These are phyloP conservation scores for Candida ortonii DNA, from an alignment of 805 yeast species.

Conservation along the genomic window DNA sequence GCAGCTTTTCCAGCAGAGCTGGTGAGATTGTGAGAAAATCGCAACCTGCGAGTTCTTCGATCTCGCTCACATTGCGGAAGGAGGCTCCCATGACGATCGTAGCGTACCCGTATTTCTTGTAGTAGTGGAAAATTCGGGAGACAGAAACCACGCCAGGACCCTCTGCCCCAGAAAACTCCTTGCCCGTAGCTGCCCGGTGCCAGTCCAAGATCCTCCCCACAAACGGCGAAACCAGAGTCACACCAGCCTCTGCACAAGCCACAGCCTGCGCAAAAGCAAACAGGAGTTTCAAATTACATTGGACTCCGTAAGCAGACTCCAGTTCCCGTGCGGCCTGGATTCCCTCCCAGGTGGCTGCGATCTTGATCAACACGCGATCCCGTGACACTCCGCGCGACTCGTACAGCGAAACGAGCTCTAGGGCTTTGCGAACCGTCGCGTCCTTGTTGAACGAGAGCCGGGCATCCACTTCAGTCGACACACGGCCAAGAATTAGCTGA, in stretches of 20 bases:
- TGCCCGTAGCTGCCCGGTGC: conserved; percentile 91
- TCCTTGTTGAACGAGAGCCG: conserved; percentile 93
- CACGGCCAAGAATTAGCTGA: conserved; percentile 96
- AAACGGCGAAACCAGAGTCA: conserved; percentile 95
- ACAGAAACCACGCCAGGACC: conserved; percentile 98
- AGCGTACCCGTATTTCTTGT: conserved; percentile 92
- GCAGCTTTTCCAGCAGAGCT: conserved; percentile 78
- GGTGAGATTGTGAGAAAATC: conserved; percentile 96
- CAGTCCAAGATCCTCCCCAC: conserved; percentile 99
- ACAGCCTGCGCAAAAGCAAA: conserved; percentile 97
- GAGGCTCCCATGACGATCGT: conserved; percentile 99
- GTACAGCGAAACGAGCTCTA: conserved; percentile 83
- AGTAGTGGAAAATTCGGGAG: conserved; percentile 86
- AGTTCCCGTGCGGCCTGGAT: conserved; percentile 96
- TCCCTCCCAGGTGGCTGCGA: conserved; percentile 99
- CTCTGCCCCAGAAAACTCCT: conserved; percentile 68
- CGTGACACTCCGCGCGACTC: conserved; percentile 77
- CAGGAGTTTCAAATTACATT: conserved; percentile 89
- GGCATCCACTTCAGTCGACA: conserved; percentile 98
- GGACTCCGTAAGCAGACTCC: conserved; percentile 85
- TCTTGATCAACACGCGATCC: conserved; percentile 90
- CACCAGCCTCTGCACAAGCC: conserved; percentile 96
- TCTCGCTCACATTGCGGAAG: conserved; percentile 94
- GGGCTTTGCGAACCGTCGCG: conserved; percentile 89
- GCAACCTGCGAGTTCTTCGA: conserved; percentile 93